phyloP scores from a whole-genome alignment of 2,329 filamentous ascomycete genomes.

The Xylariaceae sp. region DNA sequence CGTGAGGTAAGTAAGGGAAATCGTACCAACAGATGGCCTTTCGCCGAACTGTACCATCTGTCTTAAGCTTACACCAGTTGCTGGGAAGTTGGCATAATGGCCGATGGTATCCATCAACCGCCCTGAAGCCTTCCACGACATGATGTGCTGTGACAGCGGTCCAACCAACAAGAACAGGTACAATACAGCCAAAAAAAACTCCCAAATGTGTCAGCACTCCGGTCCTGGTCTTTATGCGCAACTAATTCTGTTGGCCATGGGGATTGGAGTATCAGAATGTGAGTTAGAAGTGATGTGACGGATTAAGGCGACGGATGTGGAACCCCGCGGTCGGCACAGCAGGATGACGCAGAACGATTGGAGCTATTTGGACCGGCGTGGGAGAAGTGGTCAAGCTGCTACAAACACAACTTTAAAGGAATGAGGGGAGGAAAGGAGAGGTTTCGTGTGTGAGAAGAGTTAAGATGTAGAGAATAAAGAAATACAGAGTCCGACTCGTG shows the following conservation, averaged over 20 bases:
- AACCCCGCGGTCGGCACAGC: conserved; percentile 21
- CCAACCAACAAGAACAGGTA: conserved; percentile 17
- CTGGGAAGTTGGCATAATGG: conserved; percentile 95
- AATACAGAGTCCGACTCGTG: conserved; percentile 16
- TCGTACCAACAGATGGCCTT: conserved; percentile 81
- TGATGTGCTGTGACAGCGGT: conserved; percentile 42
- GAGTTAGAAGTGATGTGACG: background rate
- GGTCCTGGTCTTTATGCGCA: conserved; percentile 2
- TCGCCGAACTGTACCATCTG: conserved; percentile 99
- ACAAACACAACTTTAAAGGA: background rate
- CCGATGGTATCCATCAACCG: conserved; percentile 94
- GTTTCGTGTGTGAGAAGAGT: no score
- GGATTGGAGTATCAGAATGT: conserved; percentile 2
- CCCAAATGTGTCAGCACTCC: no score
- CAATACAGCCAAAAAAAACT: no score
- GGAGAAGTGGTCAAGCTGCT: conserved; percentile 1
- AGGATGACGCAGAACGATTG: background rate
- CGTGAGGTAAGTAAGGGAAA: no score
- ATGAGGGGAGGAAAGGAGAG: conserved; percentile 1
- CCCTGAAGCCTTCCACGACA: conserved; percentile 93
- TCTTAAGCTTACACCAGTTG: conserved; percentile 89
- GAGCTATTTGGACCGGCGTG: conserved; percentile 1
- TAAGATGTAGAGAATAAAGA: no score
- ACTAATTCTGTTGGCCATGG: conserved; percentile 10
- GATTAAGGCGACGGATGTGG: conserved; percentile 8